phyloP scores from a whole-genome alignment of 306 rosid species.

The Corylus avellana region DNA sequence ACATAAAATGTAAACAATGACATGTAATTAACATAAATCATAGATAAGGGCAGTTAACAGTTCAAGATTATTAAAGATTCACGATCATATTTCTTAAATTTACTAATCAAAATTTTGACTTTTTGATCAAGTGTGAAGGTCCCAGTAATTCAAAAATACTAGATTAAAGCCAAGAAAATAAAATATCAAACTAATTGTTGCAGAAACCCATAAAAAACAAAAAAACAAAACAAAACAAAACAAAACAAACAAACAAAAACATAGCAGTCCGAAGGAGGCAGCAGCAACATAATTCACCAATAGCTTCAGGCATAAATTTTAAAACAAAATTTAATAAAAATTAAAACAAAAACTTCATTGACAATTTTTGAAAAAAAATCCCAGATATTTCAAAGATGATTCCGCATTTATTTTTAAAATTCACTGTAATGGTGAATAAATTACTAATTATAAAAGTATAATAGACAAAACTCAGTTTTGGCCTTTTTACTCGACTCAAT shows the following conservation, averaged over 20 bases:
- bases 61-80: background rate
- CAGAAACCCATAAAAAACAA: background rate
- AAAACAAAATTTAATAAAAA: background rate
- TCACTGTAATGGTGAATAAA: background rate
- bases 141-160: background rate
- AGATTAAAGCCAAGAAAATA: background rate
- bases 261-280: background rate
- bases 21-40: background rate
- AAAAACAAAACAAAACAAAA: no score
- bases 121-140: background rate
- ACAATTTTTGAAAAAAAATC: background rate
- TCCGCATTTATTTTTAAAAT: background rate
- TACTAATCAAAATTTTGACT: background rate
- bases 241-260: background rate
- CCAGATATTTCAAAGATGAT: background rate
- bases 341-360: background rate
- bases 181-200: background rate
- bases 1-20: slow-evolving; percentile 10
- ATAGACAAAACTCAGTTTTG: background rate
- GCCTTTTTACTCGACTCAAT: background rate
- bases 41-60: background rate
- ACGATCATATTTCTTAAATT: background rate
- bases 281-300: background rate
- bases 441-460: background rate
- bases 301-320: background rate